A percentile compares a stretch with the other conserved stretches of the same genome.
phyloP scores from a whole-genome alignment of 768 basidiomycete species.

The Mycena epipterygia region DNA sequence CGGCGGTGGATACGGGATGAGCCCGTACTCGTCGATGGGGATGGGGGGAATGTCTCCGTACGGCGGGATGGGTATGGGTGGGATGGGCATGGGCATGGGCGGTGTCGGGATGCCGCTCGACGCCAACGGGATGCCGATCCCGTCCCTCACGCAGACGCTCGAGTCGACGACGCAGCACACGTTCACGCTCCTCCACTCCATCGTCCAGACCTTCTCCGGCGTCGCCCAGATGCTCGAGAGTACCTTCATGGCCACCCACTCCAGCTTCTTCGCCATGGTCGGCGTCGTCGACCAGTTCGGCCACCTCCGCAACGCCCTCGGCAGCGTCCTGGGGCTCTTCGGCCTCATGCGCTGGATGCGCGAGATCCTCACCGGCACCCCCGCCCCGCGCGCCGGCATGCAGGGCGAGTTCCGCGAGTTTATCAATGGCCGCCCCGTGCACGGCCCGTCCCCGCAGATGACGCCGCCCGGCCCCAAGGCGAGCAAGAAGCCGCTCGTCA shows the following conservation, averaged over 20 bases:
- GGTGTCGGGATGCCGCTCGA: constrained; percentile 65
- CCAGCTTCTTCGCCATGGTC: constrained; percentile 96
- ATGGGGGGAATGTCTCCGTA: constrained; percentile 34
- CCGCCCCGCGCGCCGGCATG: constrained; percentile 48
- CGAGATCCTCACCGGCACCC: constrained; percentile 65
- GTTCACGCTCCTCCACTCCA: constrained; percentile 92
- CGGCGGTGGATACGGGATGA: constrained; percentile 45
- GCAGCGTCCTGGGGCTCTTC: constrained; percentile 93
- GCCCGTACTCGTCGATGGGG: constrained; percentile 39
- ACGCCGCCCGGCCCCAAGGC: constrained; percentile 69
- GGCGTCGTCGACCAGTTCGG: constrained; percentile 96
- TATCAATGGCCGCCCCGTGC: constrained; percentile 72
- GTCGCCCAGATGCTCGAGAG: constrained; percentile 98
- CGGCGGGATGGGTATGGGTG: constrained; percentile 48
- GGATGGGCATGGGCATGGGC: constrained; percentile 48
- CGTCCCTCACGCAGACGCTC: constrained; percentile 87
- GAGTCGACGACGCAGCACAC: constrained; percentile 93
- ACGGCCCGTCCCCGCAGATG: constrained; percentile 50
- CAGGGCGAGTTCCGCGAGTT: constrained; percentile 84
- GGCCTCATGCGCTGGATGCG: constrained; percentile 90
- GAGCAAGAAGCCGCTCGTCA: constrained; percentile 89
- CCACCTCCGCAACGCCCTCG: constrained; percentile 91
- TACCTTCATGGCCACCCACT: constrained; percentile 98
- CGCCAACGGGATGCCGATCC: constrained; percentile 66
- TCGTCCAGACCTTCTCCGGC: constrained; percentile 95